phyloP scores from a whole-genome alignment of 345 rosid genomes.

The Sisymbrium altissimum region DNA sequence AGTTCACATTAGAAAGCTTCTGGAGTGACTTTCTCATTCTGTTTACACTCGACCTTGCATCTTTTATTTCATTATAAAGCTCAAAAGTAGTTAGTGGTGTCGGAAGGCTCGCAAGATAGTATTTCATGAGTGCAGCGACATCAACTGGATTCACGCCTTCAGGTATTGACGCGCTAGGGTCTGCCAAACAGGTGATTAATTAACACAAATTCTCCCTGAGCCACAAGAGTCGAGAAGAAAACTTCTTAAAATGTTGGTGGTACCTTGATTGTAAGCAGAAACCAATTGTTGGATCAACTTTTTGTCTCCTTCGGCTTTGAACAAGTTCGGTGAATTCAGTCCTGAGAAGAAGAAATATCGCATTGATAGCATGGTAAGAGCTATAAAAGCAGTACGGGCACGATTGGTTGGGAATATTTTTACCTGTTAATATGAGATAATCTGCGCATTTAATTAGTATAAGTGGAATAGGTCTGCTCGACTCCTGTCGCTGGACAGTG shows the following conservation, averaged over 20 bases:
- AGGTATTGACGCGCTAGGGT: constrained; percentile 63
- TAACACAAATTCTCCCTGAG: not conserved
- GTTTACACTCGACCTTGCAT: constrained; percentile 66
- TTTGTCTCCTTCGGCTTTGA: constrained; percentile 79
- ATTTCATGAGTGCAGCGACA: constrained; percentile 72
- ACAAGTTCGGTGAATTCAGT: constrained; percentile 60
- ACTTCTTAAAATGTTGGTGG: not conserved
- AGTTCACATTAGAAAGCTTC: constrained; percentile 80
- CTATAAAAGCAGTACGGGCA: not conserved
- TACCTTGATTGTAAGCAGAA: constrained; percentile 76
- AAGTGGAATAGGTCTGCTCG: constrained; percentile 61
- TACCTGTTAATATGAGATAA: constrained; percentile 81
- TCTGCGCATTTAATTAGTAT: constrained; percentile 76
- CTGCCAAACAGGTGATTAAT: constrained; percentile 38
- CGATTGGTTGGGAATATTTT: constrained; percentile 1
- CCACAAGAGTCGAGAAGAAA: constrained; percentile 15
- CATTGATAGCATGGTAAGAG: not conserved
- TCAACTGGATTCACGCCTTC: constrained; percentile 72
- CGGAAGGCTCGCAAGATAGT: constrained; percentile 92
- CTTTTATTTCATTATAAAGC: constrained; percentile 70
- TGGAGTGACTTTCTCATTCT: constrained; percentile 66
- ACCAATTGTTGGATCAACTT: constrained; percentile 73
- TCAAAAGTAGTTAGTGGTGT: constrained; percentile 79
- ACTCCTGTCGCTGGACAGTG: constrained; percentile 70
- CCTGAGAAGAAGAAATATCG: too few relatives aligned